Evolutionary conservation across 768 basidiomycete genomes (phyloP).

Genomic region (Termitomyces sp.): DNA sequence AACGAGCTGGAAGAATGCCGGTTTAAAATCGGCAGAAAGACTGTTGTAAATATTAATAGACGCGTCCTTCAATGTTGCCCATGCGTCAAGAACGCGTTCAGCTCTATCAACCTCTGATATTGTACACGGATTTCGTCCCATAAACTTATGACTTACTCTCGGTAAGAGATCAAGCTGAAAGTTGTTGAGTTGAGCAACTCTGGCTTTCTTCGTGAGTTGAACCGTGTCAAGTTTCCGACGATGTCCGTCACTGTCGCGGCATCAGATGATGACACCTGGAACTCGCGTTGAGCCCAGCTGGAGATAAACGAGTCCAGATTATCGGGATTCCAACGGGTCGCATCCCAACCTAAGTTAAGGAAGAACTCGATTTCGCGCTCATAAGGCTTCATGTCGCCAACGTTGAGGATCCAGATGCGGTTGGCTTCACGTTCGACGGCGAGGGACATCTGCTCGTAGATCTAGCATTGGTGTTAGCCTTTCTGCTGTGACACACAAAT

Average conservation of each 20-base stretch:
- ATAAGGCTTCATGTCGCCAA: slow-evolving; percentile 75
- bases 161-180: slow-evolving; percentile 61
- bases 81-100: slow-evolving; percentile 49
- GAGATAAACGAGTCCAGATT: slow-evolving; percentile 52
- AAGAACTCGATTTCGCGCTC: slow-evolving; percentile 72
- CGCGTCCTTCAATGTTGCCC: slow-evolving; percentile 39
- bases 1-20: slow-evolving; percentile 59
- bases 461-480: slow-evolving; percentile 24
- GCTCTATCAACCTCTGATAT: slow-evolving; percentile 36
- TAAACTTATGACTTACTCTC: slow-evolving; percentile 48
- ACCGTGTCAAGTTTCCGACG: slow-evolving; percentile 52
- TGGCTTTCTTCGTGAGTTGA: slow-evolving; percentile 60
- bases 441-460: slow-evolving; percentile 69
- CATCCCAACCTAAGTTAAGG: slow-evolving; percentile 59
- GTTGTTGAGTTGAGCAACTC: slow-evolving; percentile 63
- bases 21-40: slow-evolving; percentile 38
- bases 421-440: slow-evolving; percentile 56
- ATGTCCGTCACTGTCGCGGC: slow-evolving; percentile 46
- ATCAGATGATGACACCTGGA: slow-evolving; percentile 39
- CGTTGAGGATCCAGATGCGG: slow-evolving; percentile 69
- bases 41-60: slow-evolving; percentile 40
- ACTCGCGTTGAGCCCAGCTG: slow-evolving; percentile 64
- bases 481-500: not conserved
- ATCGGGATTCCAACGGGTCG: slow-evolving; percentile 49
- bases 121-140: not conserved